A percentile compares a stretch with the other conserved stretches of the same genome.
phyloP scores from a whole-genome alignment of 768 basidiomycete genomes.

The Strobilomyces confusus region DNA sequence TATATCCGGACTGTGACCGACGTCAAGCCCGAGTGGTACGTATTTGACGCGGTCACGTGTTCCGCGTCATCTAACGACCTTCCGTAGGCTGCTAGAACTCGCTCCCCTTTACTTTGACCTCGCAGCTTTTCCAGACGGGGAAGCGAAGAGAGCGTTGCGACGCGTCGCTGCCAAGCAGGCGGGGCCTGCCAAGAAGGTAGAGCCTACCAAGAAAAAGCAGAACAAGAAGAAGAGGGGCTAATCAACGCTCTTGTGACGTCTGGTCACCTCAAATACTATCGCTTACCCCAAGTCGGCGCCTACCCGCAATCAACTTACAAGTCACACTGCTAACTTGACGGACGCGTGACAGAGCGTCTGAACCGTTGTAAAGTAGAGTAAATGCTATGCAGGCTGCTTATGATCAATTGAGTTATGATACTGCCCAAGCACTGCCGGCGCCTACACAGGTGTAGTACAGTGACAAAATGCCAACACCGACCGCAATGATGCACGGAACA shows the following conservation, averaged over 20 bases:
- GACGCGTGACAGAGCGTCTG: too few relatives aligned
- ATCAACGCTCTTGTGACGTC: not conserved
- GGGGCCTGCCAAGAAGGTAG: constrained; percentile 33
- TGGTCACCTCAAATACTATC: too few relatives aligned
- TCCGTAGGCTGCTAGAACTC: constrained; percentile 56
- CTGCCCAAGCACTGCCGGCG: too few relatives aligned
- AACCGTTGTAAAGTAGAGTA: too few relatives aligned
- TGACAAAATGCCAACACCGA: too few relatives aligned
- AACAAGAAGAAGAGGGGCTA: not conserved
- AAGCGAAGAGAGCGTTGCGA: constrained; percentile 63
- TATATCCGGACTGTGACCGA: constrained; percentile 93
- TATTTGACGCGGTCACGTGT: constrained; percentile 3
- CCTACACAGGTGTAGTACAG: too few relatives aligned
- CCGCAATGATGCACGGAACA: too few relatives aligned
- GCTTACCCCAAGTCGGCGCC: too few relatives aligned
- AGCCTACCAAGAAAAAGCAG: constrained; percentile 25
- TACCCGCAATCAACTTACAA: too few relatives aligned
- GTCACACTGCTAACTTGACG: too few relatives aligned
- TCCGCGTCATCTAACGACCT: constrained; percentile 1
- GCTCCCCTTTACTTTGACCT: constrained; percentile 70
- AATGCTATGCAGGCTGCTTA: too few relatives aligned
- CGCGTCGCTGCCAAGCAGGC: constrained; percentile 50
- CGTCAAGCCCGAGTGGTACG: constrained; percentile 81
- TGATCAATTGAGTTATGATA: too few relatives aligned
- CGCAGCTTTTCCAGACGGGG: constrained; percentile 58